phyloP scores from a whole-genome alignment of 441 rosid species.

The Sinapis alba region DNA sequence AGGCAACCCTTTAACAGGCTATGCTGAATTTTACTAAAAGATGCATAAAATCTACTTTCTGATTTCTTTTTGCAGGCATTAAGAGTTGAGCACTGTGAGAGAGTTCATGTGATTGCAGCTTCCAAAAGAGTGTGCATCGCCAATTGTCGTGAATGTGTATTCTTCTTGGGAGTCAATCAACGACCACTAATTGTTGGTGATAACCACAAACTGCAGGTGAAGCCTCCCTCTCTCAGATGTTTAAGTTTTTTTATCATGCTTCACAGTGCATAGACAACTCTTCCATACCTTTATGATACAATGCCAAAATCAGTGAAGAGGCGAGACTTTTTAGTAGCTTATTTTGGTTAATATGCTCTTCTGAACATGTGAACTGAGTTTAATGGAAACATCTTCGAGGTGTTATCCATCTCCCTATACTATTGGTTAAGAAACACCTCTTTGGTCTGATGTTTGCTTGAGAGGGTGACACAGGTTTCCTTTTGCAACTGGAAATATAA shows the following conservation, averaged over 20 bases:
- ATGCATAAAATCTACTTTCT: background rate
- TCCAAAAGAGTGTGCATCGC: slow-evolving; percentile 92
- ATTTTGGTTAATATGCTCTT: slow-evolving; percentile 12
- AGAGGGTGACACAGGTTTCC: slow-evolving; percentile 3
- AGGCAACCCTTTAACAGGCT: background rate
- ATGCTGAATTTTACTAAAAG: slow-evolving; percentile 11
- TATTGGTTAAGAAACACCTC: slow-evolving; percentile 7
- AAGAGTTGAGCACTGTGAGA: slow-evolving; percentile 95
- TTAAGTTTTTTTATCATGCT: background rate
- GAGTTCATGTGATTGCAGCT: slow-evolving; percentile 92
- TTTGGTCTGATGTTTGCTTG: background rate
- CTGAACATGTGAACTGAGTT: slow-evolving; percentile 3
- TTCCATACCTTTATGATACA: background rate
- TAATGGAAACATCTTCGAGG: slow-evolving; percentile 4
- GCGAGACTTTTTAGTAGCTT: slow-evolving; percentile 16
- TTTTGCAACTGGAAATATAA: background rate
- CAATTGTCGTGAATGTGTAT: slow-evolving; percentile 95
- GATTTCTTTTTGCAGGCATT: slow-evolving; percentile 60
- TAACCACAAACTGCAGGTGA: slow-evolving; percentile 95
- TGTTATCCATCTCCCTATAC: background rate
- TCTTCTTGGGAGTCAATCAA: slow-evolving; percentile 98
- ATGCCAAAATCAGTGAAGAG: background rate
- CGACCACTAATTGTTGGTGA: slow-evolving; percentile 95
- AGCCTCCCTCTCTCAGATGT: slow-evolving; percentile 16
- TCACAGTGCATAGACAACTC: background rate